Percentiles rank a stretch among this genome's conserved stretches.
Conservation (phyloP, 345 rosid species). For the Boechera stricta region DNA sequence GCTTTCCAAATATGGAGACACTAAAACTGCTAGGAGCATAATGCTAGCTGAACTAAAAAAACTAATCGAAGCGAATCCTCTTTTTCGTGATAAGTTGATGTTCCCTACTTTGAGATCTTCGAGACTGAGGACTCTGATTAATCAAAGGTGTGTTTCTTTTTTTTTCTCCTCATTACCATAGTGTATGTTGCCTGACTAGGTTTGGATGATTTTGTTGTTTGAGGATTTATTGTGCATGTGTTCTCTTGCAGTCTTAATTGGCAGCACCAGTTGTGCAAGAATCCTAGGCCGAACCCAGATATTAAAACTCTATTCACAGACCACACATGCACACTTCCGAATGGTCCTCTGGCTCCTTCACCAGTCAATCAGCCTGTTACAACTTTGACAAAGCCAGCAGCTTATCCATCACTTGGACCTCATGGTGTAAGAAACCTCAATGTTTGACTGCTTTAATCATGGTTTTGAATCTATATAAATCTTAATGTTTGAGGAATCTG, state of each 20-base stretch:
- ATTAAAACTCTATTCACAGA: constrained; percentile 81
- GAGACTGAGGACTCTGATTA: constrained; percentile 77
- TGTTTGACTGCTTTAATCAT: constrained; percentile 19
- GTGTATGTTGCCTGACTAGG: constrained; percentile 6
- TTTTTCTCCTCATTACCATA: background rate
- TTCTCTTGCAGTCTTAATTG: constrained; percentile 68
- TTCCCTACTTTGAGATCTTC: constrained; percentile 74
- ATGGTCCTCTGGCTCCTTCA: constrained; percentile 76
- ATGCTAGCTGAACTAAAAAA: constrained; percentile 75
- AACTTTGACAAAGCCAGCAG: constrained; percentile 70
- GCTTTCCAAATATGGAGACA: constrained; percentile 84
- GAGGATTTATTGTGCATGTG: constrained; percentile 29
- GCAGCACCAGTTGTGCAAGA: constrained; percentile 90
- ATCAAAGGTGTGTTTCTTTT: constrained; percentile 66
- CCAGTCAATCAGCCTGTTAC: constrained; percentile 64
- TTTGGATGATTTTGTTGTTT: constrained; percentile 17
- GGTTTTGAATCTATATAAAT: background rate
- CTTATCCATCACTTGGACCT: constrained; percentile 64
- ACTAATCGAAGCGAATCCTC: constrained; percentile 81
- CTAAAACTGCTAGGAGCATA: constrained; percentile 71
- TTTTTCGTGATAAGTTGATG: constrained; percentile 73
- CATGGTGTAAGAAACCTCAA: constrained; percentile 64
- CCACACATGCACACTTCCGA: constrained; percentile 67
- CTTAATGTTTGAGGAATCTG: constrained; percentile 17
- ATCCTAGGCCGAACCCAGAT: constrained; percentile 83